Evolutionary conservation across 305 asterid genomes (phyloP), one percentile per base, ranked within the genome.

Genomic region (Salvia sclarea): DNA sequence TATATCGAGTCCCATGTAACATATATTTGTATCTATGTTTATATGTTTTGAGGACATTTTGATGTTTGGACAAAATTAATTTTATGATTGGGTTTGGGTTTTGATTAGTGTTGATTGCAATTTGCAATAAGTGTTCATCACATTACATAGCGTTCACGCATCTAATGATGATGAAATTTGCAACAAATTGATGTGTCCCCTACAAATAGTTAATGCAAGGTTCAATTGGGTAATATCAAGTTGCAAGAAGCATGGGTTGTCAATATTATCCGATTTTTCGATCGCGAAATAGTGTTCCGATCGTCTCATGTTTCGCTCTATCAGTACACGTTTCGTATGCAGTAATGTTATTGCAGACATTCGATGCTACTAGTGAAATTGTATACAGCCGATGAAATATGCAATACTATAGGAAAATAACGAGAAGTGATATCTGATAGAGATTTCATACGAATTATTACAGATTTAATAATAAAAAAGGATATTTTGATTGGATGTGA

Each of bases 231-330:
- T 75, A 71, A 58, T 69, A n/a, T n/a, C n/a, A 69, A 79, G 75
- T 74, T 60, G 80, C 74, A 54, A 14, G 4, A 20, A 14, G 20
- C 44, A 73, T 69, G 71, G 53, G 79, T 69, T 80, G 81, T 72
- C 84, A 69, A 73, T 76, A 38, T 64, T 66, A 69, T 80, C 75
- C 72, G 8, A 16, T 11, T 55, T 55, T n/a, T n/a, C n/a, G 30
- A 25, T 4, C 2, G 4, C 30, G 30, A 25, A 25, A 25, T 25
- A 25, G 30, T 25, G 2, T 25, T 25, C 4, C n/a, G n/a, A n/a
- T n/a, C 30, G 30, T 25, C 4, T 25, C 30, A 4, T 25, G 30
- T 25, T 2, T 25, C 4, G 30, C 4, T n/a, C 4, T 25, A 25
- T 25, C 30, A 25, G 3, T 25, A 25, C 30, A 25, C 2, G 30